These are phyloP conservation scores for Hamamelis virginiana DNA, from an alignment of 164 flowering plant species.

Conservation along the genomic window DNA sequence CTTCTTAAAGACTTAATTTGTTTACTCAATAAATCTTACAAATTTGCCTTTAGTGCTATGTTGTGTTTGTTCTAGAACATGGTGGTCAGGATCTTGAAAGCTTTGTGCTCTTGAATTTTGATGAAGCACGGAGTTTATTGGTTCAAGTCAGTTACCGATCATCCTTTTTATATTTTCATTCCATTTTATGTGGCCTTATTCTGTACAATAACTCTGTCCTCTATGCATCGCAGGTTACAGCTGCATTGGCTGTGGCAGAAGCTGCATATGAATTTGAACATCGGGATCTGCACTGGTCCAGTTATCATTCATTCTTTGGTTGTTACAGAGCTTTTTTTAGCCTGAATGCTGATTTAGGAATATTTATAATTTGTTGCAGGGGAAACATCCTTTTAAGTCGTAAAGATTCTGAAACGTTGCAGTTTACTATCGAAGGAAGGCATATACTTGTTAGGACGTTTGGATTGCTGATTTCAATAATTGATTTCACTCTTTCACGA, in stretches of 20 bases:
- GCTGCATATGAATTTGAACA: conserved; percentile 93
- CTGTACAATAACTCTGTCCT: neutral
- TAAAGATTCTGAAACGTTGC: conserved; percentile 40
- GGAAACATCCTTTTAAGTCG: conserved; percentile 87
- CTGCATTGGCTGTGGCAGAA: conserved; percentile 91
- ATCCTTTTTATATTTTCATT: conserved; percentile 7
- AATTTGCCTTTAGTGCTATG: conserved; percentile 62
- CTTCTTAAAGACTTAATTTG: neutral
- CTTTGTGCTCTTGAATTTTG: conserved; percentile 74
- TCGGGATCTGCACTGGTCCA: conserved; percentile 90
- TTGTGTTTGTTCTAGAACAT: conserved; percentile 77
- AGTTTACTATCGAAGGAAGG: conserved; percentile 71
- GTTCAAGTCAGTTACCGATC: conserved; percentile 50
- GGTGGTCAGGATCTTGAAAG: conserved; percentile 93
- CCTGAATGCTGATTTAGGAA: conserved; percentile 5
- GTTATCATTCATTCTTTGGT: conserved; percentile 1
- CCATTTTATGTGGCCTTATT: neutral
- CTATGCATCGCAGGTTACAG: conserved; percentile 58
- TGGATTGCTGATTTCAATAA: conserved; percentile 70
- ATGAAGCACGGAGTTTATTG: conserved; percentile 76
- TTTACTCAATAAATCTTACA: neutral
- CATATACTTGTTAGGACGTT: conserved; percentile 46
- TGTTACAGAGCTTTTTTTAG: neutral
- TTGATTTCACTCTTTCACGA: conserved; percentile 91
- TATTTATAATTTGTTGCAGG: conserved; percentile 41